Evolutionary conservation across 164 flowering plant species (phyloP), one percentile per base, ranked within the genome.

Genomic region (Magnolia sinica): DNA sequence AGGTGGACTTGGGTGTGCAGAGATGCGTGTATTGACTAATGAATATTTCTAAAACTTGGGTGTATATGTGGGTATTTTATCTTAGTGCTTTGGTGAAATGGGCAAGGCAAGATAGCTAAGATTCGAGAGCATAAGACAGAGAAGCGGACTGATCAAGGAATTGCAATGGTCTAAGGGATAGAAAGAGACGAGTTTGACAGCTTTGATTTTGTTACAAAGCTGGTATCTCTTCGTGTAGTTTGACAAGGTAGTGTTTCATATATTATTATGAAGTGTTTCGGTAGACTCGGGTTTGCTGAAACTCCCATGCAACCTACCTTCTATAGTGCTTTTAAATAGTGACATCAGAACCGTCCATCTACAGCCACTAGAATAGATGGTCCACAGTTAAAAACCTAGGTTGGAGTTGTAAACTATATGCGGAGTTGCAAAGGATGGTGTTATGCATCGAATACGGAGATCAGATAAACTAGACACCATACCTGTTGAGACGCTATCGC

Each of bases 71-170:
- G 58, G 29, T 50, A 18, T 49, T n/a, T 72, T 75, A 55, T 50
- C 22, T 16, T 8, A 18, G 50, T 65, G 51, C 67, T 70, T 58
- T 24, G 73, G 55, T 51, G 73, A 70, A 55, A 31, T 31, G 58
- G 68, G 65, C 78, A 76, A 75, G 77, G 72, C 77, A 75, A 75
- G 77, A 18, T 68, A 50, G 71, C 70, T 50, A 20, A 6, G 19
- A 66, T 75, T 75, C 77, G 51, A 23, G 64, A 52, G 16, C 20
- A 19, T n/a, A 14, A 59, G 18, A 31, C 65, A 7, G 4, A 7
- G 71, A 76, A 68, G 65, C 68, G 78, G 66, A 70, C 51, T 31
- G 61, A 64, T 8, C 51, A 31, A 73, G 66, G 37, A 22, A 61
- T n/a, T 4, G n/a, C n/a, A 16, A 37, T 29, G 27, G 18, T 7